These are phyloP conservation scores for Raphanus raphanistrum DNA, from an alignment of 345 rosid genomes.

Conservation along the genomic window DNA sequence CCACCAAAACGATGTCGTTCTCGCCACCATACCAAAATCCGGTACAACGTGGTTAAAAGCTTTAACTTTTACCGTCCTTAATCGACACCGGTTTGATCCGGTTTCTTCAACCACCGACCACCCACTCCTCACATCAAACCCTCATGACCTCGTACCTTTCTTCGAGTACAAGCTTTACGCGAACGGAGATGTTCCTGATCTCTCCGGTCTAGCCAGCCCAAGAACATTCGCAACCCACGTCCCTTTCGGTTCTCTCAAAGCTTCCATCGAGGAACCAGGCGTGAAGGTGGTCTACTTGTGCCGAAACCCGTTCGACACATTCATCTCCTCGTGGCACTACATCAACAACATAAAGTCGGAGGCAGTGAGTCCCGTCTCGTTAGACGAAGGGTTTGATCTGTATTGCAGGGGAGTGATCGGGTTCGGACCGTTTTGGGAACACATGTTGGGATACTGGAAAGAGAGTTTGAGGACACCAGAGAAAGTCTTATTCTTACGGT, in stretches of 20 bases:
- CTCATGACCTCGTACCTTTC: slow-evolving; percentile 65
- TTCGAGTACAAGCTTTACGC: slow-evolving; percentile 51
- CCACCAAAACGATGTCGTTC: slow-evolving; percentile 34
- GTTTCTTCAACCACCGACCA: slow-evolving; percentile 26
- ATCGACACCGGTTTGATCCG: slow-evolving; percentile 36
- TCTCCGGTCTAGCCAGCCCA: slow-evolving; percentile 39
- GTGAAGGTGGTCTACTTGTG: slow-evolving; percentile 49
- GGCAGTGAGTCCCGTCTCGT: slow-evolving; percentile 18
- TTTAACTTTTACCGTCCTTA: slow-evolving; percentile 40
- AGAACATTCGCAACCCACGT: slow-evolving; percentile 54
- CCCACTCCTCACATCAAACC: slow-evolving; percentile 50
- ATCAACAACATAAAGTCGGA: slow-evolving; percentile 32
- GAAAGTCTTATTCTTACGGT: slow-evolving; percentile 44
- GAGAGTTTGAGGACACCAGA: slow-evolving; percentile 48
- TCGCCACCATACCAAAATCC: slow-evolving; percentile 57
- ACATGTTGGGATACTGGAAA: slow-evolving; percentile 54
- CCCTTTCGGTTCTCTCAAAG: slow-evolving; percentile 41
- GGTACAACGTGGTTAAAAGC: slow-evolving; percentile 69
- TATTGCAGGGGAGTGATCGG: slow-evolving; percentile 48
- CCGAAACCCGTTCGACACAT: slow-evolving; percentile 53
- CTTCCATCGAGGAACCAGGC: slow-evolving; percentile 33
- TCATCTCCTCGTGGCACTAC: slow-evolving; percentile 54
- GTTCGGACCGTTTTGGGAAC: slow-evolving; percentile 58
- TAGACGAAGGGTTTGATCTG: slow-evolving; percentile 50
- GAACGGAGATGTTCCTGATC: slow-evolving; percentile 43